Base-by-base conservation (phyloP, 2,329 filamentous ascomycete species). In the Colletotrichum graminicola region DNA sequence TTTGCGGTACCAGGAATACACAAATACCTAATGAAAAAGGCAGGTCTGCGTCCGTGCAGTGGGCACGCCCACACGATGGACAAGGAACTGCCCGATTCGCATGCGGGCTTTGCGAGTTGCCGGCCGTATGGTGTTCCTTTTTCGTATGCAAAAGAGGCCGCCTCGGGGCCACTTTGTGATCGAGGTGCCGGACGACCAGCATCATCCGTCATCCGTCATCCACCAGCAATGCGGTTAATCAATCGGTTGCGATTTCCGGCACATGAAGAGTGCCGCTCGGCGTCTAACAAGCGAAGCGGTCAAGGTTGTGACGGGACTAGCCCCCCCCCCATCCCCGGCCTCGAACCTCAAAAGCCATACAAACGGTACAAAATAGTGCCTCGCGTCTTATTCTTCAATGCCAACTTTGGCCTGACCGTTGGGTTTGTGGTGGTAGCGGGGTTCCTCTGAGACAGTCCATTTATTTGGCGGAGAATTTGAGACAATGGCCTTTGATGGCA, bases 41-140 rank as follows among this genome's bases (percentile, higher is more conserved):
- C 32, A 67, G 57, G 36, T 34, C 64, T 59, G 59, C 64, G 68
- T 54, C 57, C 21, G 54, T 52, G 49, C 49, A 34, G 63, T 67
- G 64, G 59, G 59, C 64, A 47, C n/a, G 54, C 54, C 54, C 34
- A 12, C 34, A 56, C 14, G 51, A 62, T 52, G 29, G 39, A 55
- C 68, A 51, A 64, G 68, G 68, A 57, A 67, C 52, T 39, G 62
- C 36, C 45, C 57, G 62, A 71, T 32, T 29, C 5, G 34, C 34
- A 29, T 61, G 64, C 39, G 64, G 68, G 52, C 57, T 67, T 55
- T 57, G 52, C 52, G 62, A 36, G 51, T 67, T 71, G 68, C 64
- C 68, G 68, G 59, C 68, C 68, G 68, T 68, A 71, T 16, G 57
- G 57, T 41, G 8, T 63, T 71, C n/a, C 68, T 71, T 71, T 64